Conservation (phyloP, 495 filamentous ascomycete genomes). For the Penicillium alfredii region DNA sequence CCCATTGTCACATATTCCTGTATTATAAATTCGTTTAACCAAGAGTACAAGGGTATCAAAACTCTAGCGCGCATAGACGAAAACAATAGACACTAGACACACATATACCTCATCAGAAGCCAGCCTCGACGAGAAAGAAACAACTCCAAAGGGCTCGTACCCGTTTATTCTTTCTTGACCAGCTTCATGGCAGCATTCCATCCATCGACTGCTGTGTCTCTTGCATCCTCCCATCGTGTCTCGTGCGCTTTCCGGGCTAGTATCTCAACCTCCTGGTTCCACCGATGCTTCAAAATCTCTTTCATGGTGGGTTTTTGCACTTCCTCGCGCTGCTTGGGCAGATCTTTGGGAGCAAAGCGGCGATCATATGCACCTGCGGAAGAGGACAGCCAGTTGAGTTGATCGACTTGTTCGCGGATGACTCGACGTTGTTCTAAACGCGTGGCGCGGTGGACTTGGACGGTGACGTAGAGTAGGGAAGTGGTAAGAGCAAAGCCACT, state of each 20-base stretch:
- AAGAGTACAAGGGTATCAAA: constrained; percentile 23
- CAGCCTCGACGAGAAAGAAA: constrained; percentile 1
- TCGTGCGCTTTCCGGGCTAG: constrained; percentile 61
- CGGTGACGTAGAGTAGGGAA: constrained; percentile 70
- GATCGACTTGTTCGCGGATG: constrained; percentile 63
- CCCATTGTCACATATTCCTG: too few species aligned
- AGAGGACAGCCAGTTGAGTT: constrained; percentile 50
- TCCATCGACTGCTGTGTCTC: constrained; percentile 38
- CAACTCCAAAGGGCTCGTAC: background rate
- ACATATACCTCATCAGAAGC: background rate
- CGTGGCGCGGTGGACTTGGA: constrained; percentile 66
- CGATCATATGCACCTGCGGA: constrained; percentile 43
- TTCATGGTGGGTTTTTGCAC: constrained; percentile 41
- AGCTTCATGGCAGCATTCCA: constrained; percentile 27
- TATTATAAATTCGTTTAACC: constrained; percentile 5
- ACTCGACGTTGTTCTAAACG: constrained; percentile 62
- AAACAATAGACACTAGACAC: background rate
- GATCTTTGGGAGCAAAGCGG: constrained; percentile 25
- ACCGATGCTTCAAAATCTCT: constrained; percentile 68
- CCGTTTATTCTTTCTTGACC: constrained; percentile 33
- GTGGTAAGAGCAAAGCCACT: constrained; percentile 84
- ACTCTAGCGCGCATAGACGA: constrained; percentile 15
- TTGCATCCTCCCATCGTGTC: constrained; percentile 56
- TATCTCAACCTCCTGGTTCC: constrained; percentile 70
- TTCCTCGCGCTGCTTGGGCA: constrained; percentile 28